phyloP scores from a whole-genome alignment of 2,329 filamentous ascomycete genomes.

The Aspergillus sp. region DNA sequence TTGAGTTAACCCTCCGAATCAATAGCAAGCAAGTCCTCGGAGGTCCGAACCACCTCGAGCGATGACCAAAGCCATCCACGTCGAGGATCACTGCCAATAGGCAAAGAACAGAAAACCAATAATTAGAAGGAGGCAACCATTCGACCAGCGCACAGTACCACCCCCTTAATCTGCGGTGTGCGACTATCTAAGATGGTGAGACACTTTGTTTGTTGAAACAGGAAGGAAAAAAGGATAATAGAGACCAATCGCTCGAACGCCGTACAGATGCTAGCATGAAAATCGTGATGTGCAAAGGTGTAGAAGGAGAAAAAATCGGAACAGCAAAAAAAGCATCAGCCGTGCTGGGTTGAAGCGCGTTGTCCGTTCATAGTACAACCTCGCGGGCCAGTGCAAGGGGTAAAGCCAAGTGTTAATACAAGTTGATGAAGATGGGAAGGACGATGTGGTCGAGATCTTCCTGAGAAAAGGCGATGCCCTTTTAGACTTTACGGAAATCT shows the following conservation, averaged over 20 bases:
- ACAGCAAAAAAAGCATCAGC: slow-evolving; percentile 11
- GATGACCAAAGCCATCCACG: not conserved
- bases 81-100: slow-evolving; percentile 21
- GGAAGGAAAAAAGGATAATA: slow-evolving; percentile 8
- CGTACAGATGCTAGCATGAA: slow-evolving; percentile 47
- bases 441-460: slow-evolving; percentile 23
- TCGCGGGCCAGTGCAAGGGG: slow-evolving; percentile 19
- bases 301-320: slow-evolving; percentile 12
- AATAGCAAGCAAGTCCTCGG: not conserved
- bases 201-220: slow-evolving; percentile 24
- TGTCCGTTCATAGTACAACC: slow-evolving; percentile 22
- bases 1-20: not conserved
- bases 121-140: slow-evolving; percentile 44
- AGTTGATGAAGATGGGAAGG: slow-evolving; percentile 21
- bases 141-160: slow-evolving; percentile 47
- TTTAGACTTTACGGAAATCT: slow-evolving; percentile 66
- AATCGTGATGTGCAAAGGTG: slow-evolving; percentile 35
- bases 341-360: slow-evolving; percentile 15
- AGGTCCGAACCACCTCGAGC: slow-evolving; percentile 3
- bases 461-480: slow-evolving; percentile 11
- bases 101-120: slow-evolving; percentile 25
- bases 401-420: slow-evolving; percentile 33
- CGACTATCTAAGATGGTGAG: slow-evolving; percentile 44
- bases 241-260: slow-evolving; percentile 47
- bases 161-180: slow-evolving; percentile 41